These are phyloP conservation scores for Perkinsela sp. DNA, from an alignment of 208 protist genomes.

Conservation along the genomic window DNA sequence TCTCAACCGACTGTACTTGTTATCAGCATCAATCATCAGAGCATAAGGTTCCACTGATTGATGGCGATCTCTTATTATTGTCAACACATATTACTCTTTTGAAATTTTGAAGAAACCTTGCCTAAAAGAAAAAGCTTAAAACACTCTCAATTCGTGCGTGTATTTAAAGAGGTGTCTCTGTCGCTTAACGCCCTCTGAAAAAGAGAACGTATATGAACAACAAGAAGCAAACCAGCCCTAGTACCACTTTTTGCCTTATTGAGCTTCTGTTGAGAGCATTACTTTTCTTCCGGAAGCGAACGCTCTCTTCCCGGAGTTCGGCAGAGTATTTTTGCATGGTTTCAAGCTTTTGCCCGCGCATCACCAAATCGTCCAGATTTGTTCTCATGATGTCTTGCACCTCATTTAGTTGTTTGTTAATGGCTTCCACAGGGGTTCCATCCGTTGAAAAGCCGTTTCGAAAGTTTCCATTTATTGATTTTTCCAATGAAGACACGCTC, in stretches of 20 bases:
- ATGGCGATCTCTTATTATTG: too few species aligned
- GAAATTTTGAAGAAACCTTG: too few species aligned
- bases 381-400: constrained; percentile 64
- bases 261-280: constrained; percentile 41
- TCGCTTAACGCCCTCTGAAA: too few species aligned
- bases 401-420: constrained; percentile 45
- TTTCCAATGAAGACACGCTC: constrained; percentile 14
- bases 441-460: constrained; percentile 6
- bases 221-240: not conserved
- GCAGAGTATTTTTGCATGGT: constrained; percentile 55
- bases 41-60: too few species aligned
- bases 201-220: not conserved
- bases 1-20: too few species aligned
- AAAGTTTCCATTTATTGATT: not conserved
- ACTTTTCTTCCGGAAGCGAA: constrained; percentile 45
- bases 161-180: too few species aligned
- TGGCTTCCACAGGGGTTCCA: constrained; percentile 30
- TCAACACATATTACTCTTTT: too few species aligned
- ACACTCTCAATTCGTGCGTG: too few species aligned
- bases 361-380: constrained; percentile 60
- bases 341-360: constrained; percentile 47
- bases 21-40: too few species aligned
- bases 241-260: not conserved
- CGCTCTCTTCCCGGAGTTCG: constrained; percentile 38
- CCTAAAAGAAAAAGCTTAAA: too few species aligned